A percentile compares a stretch with the other conserved stretches of the same genome.
These are phyloP conservation scores for Mycena albidolilacea DNA, from an alignment of 768 basidiomycete genomes.

Conservation along the genomic window DNA sequence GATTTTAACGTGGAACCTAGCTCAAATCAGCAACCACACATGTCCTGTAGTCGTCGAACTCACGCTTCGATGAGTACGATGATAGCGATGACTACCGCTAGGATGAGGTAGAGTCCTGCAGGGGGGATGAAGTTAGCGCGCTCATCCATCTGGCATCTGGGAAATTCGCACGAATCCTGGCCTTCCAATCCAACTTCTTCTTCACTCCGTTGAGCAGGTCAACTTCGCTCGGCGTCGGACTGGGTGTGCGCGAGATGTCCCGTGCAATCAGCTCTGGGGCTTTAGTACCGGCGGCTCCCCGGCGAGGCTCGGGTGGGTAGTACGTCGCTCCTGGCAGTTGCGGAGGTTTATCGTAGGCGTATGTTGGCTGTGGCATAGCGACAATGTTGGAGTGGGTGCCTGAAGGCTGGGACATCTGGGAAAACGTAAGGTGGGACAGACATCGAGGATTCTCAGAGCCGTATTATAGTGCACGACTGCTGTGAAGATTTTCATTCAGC, in stretches of 20 bases:
- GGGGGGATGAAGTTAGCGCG: not conserved
- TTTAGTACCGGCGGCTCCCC: not conserved
- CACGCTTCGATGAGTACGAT: conserved; percentile 49
- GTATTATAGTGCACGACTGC: too few species aligned
- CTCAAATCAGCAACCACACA: not conserved
- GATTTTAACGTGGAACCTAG: conserved; percentile 54
- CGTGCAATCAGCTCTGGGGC: not conserved
- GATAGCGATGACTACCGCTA: conserved; percentile 45
- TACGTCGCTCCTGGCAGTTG: not conserved
- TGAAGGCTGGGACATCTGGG: not conserved
- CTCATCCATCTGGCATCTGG: not conserved
- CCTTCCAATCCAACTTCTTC: not conserved
- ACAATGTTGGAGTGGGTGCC: not conserved
- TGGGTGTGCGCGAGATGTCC: conserved; percentile 37
- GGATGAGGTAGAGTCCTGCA: conserved; percentile 25
- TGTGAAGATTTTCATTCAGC: too few species aligned
- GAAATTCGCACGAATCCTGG: conserved; percentile 6
- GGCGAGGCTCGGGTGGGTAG: not conserved
- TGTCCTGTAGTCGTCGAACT: not conserved
- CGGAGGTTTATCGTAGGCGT: not conserved
- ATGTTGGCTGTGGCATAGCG: not conserved
- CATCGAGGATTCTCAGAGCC: too few species aligned
- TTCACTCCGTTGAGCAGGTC: conserved; percentile 29
- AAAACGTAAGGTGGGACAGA: not conserved
- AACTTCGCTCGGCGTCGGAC: conserved; percentile 41